phyloP scores from a whole-genome alignment of 768 basidiomycete genomes.

The Tubosaeta sp. region DNA sequence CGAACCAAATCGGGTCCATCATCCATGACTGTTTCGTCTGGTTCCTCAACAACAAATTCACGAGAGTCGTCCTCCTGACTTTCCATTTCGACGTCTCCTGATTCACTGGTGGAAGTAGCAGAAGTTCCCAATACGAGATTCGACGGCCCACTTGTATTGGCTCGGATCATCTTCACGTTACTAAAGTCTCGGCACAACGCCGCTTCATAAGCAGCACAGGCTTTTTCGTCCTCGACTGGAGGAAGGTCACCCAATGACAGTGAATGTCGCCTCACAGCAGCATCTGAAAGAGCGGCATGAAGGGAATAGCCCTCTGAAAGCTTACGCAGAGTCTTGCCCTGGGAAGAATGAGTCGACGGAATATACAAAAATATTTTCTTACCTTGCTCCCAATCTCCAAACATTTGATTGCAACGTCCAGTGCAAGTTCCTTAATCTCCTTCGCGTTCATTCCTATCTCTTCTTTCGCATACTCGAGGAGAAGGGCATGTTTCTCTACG shows the following conservation, averaged over 20 bases:
- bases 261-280: slow-evolving; percentile 49
- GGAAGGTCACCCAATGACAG: slow-evolving; percentile 55
- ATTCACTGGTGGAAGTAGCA: slow-evolving; percentile 8
- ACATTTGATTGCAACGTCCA: slow-evolving; percentile 57
- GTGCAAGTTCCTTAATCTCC: slow-evolving; percentile 45
- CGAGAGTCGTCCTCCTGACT: slow-evolving; percentile 14
- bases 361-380: slow-evolving; percentile 2
- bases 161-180: slow-evolving; percentile 27
- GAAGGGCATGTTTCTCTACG: slow-evolving; percentile 50
- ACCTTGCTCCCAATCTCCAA: slow-evolving; percentile 57
- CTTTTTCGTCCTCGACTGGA: slow-evolving; percentile 44
- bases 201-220: slow-evolving; percentile 42
- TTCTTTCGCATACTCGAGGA: slow-evolving; percentile 48
- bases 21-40: slow-evolving; percentile 6
- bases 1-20: slow-evolving; percentile 27
- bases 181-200: slow-evolving; percentile 54
- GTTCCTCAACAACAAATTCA: slow-evolving; percentile 17
- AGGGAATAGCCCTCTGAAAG: slow-evolving; percentile 50
- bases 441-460: slow-evolving; percentile 39
- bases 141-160: slow-evolving; percentile 14
- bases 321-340: slow-evolving; percentile 65
- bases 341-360: slow-evolving; percentile 9
- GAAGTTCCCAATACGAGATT: slow-evolving; percentile 4
- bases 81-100: slow-evolving; percentile 6
- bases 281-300: slow-evolving; percentile 37